Base-by-base conservation (phyloP, 139 green algal genomes). In the Chlamydomonas incerta region DNA sequence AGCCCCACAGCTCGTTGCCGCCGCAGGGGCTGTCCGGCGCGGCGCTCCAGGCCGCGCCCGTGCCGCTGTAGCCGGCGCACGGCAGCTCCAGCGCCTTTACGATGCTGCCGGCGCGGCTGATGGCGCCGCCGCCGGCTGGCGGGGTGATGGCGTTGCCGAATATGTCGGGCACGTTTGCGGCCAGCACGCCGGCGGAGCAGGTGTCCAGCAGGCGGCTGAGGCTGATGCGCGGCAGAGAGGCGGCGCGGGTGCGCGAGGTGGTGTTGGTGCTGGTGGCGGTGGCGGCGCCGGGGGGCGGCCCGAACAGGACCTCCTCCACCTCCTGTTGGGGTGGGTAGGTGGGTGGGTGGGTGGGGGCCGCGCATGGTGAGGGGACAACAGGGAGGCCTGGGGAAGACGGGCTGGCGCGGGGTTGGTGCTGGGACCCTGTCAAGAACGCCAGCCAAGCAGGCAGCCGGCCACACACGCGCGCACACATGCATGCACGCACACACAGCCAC, bases 241-340 rank as follows among this genome's bases (percentile, higher is more conserved):
- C 15, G 50, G n/a, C 18, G 33, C 74, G 20, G 65, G 33, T 6
- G 74, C 1, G 26, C 13, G 50, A n/a, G n/a, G n/a, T n/a, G n/a
- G n/a, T n/a, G n/a, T n/a, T n/a, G n/a, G n/a, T n/a, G 17, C 60
- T 28, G 60, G 35, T 20, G 26, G 24, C 46, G 10, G 35, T 41
- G 41, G 60, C 75, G 17, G 75, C 34, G 28, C 60, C 75, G 13
- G 75, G 15, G 6, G 60, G 37, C 34, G 75, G 75, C 23, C 75
- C 75, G 60, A 83, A 83, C 10, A 83, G 29, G 11, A n/a, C 13
- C 75, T 31, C 37, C 2, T 41, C 37, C 23, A 83, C 75, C 18
- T 83, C 75, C 75, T 83, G 75, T 60, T 62, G 18, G 55, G 60
- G 60, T 11, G 41, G 3, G 24, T 26, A 24, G 10, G 34, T 31